Base-by-base conservation (phyloP, 306 rosid genomes). In the Alnus rubra region DNA sequence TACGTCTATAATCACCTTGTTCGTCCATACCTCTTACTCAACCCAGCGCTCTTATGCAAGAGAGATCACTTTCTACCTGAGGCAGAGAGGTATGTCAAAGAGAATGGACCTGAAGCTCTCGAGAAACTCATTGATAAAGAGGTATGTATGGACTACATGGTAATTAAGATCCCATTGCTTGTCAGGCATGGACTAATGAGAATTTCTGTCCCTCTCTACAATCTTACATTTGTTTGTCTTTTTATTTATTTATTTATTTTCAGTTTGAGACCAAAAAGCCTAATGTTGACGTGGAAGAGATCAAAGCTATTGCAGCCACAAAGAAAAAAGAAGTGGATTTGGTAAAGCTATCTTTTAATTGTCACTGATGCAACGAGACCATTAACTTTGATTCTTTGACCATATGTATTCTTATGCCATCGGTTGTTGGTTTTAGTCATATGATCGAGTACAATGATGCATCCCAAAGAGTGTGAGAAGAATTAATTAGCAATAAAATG, bases 41-140 rank as follows among this genome's bases (percentile, higher is more conserved):
- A 81, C 47, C 45, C 69, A 55, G 28, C 28, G 28, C 5, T 76
- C 4, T 74, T 78, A 60, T 69, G 56, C 11, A 28, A 63, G 84
- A 87, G 77, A 63, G 86, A 88, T 6, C 23, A 62, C 75, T 67
- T 87, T 75, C 71, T 85, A 23, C 19, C 70, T 76, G 84, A 83
- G 53, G 86, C 84, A 33, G 92, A 90, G 82, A 76, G 63, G 31
- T 87, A 60, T 55, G 67, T 87, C 16, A 55, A 86, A 48, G 85
- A 83, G 49, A 87, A 87, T 79, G 92, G 89, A 76, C 35, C 84
- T 62, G 91, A 87, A 80, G 82, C 81, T 76, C 71, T 90, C 5
- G 85, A 83, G 80, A 80, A 88, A 63, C 83, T 87, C 79, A 74
- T 90, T 74, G 65, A 86, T 74, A 7, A 68, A 83, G 74, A 87